Conservation (phyloP, 1,284 basidiomycete species). For the Neolentinus lepideus region DNA sequence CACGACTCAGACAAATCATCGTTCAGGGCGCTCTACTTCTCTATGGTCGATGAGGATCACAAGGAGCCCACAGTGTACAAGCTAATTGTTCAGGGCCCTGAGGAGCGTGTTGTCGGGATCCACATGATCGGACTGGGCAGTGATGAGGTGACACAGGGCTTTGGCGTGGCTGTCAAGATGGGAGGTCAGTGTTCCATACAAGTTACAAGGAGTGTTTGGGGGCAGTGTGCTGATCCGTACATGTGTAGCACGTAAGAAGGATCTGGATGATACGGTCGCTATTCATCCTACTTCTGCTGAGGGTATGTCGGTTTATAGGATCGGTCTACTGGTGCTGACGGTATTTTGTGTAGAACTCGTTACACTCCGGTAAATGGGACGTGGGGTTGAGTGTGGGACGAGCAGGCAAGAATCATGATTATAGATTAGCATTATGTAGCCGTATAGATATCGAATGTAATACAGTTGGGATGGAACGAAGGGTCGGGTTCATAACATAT, state of each 20-base stretch:
- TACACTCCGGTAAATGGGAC: slow-evolving; percentile 24
- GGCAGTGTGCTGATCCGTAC: neutral
- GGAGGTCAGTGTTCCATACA: slow-evolving; percentile 45
- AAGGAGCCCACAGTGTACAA: slow-evolving; percentile 95
- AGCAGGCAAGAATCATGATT: no score
- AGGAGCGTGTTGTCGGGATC: slow-evolving; percentile 92
- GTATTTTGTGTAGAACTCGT: slow-evolving; percentile 27
- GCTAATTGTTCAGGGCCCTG: slow-evolving; percentile 78
- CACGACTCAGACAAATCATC: slow-evolving; percentile 50
- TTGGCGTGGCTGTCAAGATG: slow-evolving; percentile 95
- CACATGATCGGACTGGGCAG: slow-evolving; percentile 89
- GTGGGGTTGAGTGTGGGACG: neutral
- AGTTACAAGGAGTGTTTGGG: neutral
- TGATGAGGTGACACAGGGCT: slow-evolving; percentile 93
- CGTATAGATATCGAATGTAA: no score
- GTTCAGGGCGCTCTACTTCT: slow-evolving; percentile 84
- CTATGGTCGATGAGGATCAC: slow-evolving; percentile 80
- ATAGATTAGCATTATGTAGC: no score
- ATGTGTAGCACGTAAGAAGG: slow-evolving; percentile 64
- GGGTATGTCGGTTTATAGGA: slow-evolving; percentile 34
- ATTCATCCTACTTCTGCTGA: slow-evolving; percentile 84
- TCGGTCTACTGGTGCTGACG: slow-evolving; percentile 1
- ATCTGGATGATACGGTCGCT: slow-evolving; percentile 86
- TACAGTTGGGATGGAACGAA: neutral
- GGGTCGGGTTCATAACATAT: neutral